These are phyloP conservation scores for Wickerhamomyces kurtzmanii DNA, from an alignment of 805 yeast species.

Conservation along the genomic window DNA sequence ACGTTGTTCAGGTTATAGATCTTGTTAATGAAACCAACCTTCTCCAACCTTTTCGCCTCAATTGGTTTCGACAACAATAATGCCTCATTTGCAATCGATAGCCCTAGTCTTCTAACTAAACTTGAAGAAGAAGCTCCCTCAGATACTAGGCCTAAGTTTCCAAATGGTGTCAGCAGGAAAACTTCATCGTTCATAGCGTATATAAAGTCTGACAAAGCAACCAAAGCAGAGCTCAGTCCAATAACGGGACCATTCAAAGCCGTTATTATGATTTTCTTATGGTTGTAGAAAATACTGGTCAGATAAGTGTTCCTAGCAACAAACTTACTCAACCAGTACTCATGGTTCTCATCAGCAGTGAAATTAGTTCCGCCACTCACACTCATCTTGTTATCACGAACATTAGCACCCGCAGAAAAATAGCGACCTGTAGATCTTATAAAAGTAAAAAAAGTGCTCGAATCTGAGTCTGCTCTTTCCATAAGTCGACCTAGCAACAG, in stretches of 20 bases:
- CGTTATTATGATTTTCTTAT: slow-evolving; percentile 57
- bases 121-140: slow-evolving; percentile 75
- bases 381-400: slow-evolving; percentile 14
- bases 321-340: slow-evolving; percentile 44
- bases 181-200: slow-evolving; percentile 53
- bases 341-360: slow-evolving; percentile 14
- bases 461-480: slow-evolving; percentile 53
- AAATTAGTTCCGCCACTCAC: slow-evolving; percentile 3
- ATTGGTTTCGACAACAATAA: slow-evolving; percentile 62
- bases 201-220: slow-evolving; percentile 67
- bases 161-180: slow-evolving; percentile 65
- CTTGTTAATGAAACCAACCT: slow-evolving; percentile 54
- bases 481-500: slow-evolving; percentile 47
- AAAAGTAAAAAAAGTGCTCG: slow-evolving; percentile 52
- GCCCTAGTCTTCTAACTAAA: slow-evolving; percentile 60
- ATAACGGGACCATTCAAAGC: slow-evolving; percentile 85
- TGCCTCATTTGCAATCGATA: slow-evolving; percentile 65
- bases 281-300: slow-evolving; percentile 60
- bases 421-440: slow-evolving; percentile 63
- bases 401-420: slow-evolving; percentile 83
- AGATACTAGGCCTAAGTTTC: slow-evolving; percentile 71
- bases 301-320: slow-evolving; percentile 65
- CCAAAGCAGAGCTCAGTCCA: slow-evolving; percentile 68
- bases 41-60: slow-evolving; percentile 41
- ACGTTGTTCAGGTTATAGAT: slow-evolving; percentile 33